phyloP scores from a whole-genome alignment of 805 yeast genomes.

The Myxozyma neglecta region DNA sequence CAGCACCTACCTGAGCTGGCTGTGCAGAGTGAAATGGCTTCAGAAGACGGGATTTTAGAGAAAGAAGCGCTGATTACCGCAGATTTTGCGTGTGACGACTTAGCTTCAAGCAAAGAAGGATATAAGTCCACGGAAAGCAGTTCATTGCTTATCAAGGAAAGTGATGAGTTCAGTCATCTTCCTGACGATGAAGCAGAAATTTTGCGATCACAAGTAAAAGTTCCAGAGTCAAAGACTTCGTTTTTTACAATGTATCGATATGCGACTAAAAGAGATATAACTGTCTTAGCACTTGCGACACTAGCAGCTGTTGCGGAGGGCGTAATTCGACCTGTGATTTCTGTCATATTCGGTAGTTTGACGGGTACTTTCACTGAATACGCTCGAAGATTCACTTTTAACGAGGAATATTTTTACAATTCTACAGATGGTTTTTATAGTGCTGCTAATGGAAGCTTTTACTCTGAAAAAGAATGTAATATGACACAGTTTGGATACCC shows the following conservation, averaged over 20 bases:
- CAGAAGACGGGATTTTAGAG: neutral
- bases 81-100: neutral
- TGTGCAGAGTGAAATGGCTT: neutral
- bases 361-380: constrained; percentile 22
- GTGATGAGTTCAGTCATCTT: constrained; percentile 22
- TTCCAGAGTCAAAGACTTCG: constrained; percentile 4
- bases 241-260: constrained; percentile 22
- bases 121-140: neutral
- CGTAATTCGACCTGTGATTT: constrained; percentile 41
- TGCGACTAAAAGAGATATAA: constrained; percentile 17
- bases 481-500: constrained; percentile 7
- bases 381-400: constrained; percentile 32
- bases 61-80: constrained; percentile 4
- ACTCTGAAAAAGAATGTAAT: neutral
- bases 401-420: constrained; percentile 8
- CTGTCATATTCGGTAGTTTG: constrained; percentile 21
- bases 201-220: constrained; percentile 19
- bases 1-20: neutral
- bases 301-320: constrained; percentile 42
- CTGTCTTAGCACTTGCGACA: constrained; percentile 4
- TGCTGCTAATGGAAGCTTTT: constrained; percentile 2
- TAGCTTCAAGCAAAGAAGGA: neutral
- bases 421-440: constrained; percentile 18
- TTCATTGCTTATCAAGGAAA: constrained; percentile 1
- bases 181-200: constrained; percentile 16